Conservation (phyloP, 1,139 yeast species). For the Candida neerlandica region DNA sequence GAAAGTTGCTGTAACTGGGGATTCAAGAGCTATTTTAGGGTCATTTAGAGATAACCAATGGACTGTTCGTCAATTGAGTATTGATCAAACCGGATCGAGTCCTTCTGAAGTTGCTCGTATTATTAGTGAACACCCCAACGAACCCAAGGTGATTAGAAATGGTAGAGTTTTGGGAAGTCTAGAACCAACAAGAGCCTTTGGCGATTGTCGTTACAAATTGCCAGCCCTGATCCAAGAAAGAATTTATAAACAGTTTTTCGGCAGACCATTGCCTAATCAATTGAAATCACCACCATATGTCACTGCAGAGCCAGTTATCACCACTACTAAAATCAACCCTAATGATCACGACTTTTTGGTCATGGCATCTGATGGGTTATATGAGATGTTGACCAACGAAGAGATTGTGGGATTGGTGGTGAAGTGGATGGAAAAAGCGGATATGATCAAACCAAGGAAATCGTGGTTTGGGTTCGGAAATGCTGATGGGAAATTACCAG, state of each 20-base stretch:
- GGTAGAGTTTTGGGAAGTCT: conserved; percentile 94
- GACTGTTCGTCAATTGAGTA: conserved; percentile 84
- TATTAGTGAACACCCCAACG: conserved; percentile 87
- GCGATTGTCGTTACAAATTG: conserved; percentile 91
- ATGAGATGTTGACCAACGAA: conserved; percentile 88
- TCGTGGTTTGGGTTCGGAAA: conserved; percentile 53
- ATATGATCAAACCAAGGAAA: conserved; percentile 59
- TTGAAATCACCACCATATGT: conserved; percentile 93
- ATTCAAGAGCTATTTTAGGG: conserved; percentile 89
- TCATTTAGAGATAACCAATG: conserved; percentile 71
- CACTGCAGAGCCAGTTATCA: conserved; percentile 92
- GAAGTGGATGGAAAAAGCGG: conserved; percentile 86
- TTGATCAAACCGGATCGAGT: conserved; percentile 95
- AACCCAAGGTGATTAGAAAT: conserved; percentile 76
- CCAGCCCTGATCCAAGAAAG: conserved; percentile 73
- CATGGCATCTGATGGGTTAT: conserved; percentile 92
- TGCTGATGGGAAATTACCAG: conserved; percentile 58
- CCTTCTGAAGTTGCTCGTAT: conserved; percentile 85
- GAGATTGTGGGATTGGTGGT: conserved; percentile 92
- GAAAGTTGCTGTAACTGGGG: conserved; percentile 95
- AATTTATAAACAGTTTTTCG: conserved; percentile 77
- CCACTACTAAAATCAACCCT: conserved; percentile 76
- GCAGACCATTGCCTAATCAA: conserved; percentile 77
- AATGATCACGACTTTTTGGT: conserved; percentile 82
- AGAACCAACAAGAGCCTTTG: conserved; percentile 96